phyloP scores from a whole-genome alignment of 345 rosid species.

The Salix brachista region DNA sequence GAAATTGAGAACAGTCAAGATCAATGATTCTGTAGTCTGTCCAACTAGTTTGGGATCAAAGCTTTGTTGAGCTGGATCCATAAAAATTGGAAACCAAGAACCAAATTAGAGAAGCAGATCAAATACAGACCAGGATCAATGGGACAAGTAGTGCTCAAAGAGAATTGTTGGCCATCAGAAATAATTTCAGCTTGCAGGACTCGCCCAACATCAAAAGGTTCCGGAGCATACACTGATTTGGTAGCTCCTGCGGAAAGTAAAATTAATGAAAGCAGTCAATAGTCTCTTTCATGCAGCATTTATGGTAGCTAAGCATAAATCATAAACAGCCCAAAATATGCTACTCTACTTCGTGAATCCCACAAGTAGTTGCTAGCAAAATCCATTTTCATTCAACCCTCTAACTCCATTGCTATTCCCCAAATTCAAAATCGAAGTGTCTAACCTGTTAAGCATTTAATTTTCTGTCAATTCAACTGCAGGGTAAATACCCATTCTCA shows the following conservation, averaged over 20 bases:
- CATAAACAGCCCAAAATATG: not conserved
- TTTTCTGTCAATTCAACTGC: not conserved
- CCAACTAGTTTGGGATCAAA: not conserved
- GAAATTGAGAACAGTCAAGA: not conserved
- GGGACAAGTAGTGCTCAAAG: constrained; percentile 61
- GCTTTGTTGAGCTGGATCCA: not conserved
- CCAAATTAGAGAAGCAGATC: constrained; percentile 9
- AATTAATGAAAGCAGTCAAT: constrained; percentile 10
- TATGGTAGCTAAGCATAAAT: not conserved
- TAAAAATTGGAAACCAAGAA: not conserved
- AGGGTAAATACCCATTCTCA: not conserved
- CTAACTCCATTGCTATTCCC: not conserved
- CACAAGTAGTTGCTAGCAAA: not conserved
- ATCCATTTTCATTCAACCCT: not conserved
- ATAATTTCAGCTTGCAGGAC: constrained; percentile 63
- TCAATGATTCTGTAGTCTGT: not conserved
- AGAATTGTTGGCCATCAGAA: constrained; percentile 44
- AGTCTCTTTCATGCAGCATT: not conserved
- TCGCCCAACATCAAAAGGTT: constrained; percentile 86
- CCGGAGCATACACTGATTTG: constrained; percentile 87
- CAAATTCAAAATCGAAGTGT: not conserved
- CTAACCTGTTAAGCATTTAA: not conserved
- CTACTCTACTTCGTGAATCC: not conserved
- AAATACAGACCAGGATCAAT: constrained; percentile 73
- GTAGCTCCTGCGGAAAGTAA: constrained; percentile 65